Evolutionary conservation across 2,329 filamentous ascomycete genomes (phyloP), one percentile per base, ranked within the genome.

Genomic region (Apiospora arundinis): DNA sequence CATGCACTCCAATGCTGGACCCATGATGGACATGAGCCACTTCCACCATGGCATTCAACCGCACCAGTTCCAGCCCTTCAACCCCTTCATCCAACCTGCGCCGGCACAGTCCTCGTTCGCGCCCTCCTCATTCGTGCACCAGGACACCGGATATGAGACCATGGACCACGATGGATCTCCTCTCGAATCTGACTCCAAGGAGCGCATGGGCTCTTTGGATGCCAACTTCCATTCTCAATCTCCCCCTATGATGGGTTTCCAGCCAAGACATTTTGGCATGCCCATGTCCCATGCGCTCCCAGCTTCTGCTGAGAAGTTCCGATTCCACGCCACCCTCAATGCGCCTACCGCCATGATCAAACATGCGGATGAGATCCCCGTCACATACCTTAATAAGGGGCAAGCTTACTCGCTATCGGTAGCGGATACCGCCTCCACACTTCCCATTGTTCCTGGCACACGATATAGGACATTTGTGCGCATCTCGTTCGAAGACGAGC

Each of bases 351-450:
- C 96, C 9, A 99, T 98, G 96, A 92, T 97, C 78, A 97, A 93
- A 81, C 91, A 95, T 73, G 83, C 91, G 1, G 93, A 97, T 72
- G 95, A 98, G 80, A 97, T 98, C 32, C 96, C 96, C 0, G 90
- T 98, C n/a, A 98, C 95, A 0, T 99, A 99, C 80, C 88, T 99
- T 23, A 99, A 99, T 84, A 98, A 98, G 82, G 95, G 95, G 32
- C 95, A 98, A 80, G 94, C 95, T 21, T 99, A 99, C 80, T 93
- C 93, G 0, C 85, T 99, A 23, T 93, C 93, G 2, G 89, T 99
- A 40, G 86, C 93, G 66, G 96, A 99, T 79, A 96, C 93, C 0
- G 85, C 87, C 7, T 89, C 92, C 1, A 85, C 87, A 1, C 82
- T 91, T 5, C 87, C 89, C 2, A 83, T 88, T 45, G 81, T 85